Evolutionary conservation across 495 filamentous ascomycete genomes (phyloP), one percentile per base, ranked within the genome.

Genomic region (Talaromyces borbonicus): DNA sequence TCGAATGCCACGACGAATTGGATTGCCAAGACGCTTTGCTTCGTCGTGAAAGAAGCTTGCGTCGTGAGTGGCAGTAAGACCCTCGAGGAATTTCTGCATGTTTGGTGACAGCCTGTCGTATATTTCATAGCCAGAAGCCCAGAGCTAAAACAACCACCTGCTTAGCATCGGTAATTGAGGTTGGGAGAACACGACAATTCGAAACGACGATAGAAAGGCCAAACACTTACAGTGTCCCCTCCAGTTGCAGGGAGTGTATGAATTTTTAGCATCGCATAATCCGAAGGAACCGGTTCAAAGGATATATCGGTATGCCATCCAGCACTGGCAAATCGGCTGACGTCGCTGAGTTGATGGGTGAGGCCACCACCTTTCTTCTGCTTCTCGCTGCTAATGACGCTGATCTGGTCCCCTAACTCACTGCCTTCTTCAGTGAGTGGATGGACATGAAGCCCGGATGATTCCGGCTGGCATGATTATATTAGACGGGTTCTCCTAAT

Each of bases 101-200:
- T 78, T 68, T 14, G 73, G 58, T 0, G 80, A 84, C 52, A 90
- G 63, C 4, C 83, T 78, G 60, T 90, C 86, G 60, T 84, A 90
- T 5, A 87, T 67, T 52, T 89, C 84, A 55, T 88, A 89, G n/a
- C 81, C 83, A 0, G 78, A 81, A 5, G 81, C 84, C 81, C 80
- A 87, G 19, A 90, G 73, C n/a, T n/a, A n/a, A n/a, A n/a, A n/a
- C n/a, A n/a, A n/a, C n/a, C n/a, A n/a, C n/a, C n/a, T n/a, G n/a
- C 19, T 14, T 59, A 0, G 81, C 85, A 52, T 85, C 78, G 79
- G 19, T 24, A 23, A 9, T 3, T 15, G 53, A 11, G 20, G 1
- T n/a, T 5, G 32, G 15, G 8, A n/a, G 29, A 39, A 23, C n/a
- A 23, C n/a, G n/a, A n/a, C n/a, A n/a, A n/a, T n/a, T n/a, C n/a